Base-by-base conservation (phyloP, 2,329 filamentous ascomycete species). In the Fusarium guadeloupense region DNA sequence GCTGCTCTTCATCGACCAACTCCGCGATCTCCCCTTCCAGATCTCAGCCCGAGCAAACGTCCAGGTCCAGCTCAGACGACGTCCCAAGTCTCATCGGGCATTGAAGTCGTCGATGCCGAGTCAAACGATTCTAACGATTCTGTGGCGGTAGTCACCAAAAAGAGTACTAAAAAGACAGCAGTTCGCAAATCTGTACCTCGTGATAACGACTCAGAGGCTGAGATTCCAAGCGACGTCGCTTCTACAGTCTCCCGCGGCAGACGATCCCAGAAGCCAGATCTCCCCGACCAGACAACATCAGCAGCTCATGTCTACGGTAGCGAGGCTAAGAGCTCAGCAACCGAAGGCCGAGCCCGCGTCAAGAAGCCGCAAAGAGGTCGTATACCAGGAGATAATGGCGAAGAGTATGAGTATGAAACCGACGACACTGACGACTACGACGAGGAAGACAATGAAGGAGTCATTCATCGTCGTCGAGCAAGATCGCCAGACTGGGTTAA, bases 401-500 rank as follows among this genome's bases (percentile, higher is more conserved):
- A 38, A 4, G 46, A 60, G 2, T 61, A 55, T 10, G 60, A 64
- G 14, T 46, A 54, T 1, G 50, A 51, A 7, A 60, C 39, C 0
- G 38, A 48, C 0, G 45, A 54, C 3, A 50, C 34, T 2, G 47
- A 59, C 1, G 62, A 64, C 2, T 20, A 44, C 1, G 47, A 54
- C 2, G 52, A 62, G 10, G 35, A 53, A 4, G 34, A 40, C 6
- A 30, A 53, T 2, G 20, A 28, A 10, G 34, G 25, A 2, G 19
- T 30, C 1, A 5, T 17, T 9, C 20, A 16, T 4, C 48, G 51
- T 12, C 63, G 69, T 21, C 54, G 58, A 17, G 49, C 46, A 8
- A 34, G 19, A 14, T 74, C 72, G 9, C 69, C 69, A 1, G 61
- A 74, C 50, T 74, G 72, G 72, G 25, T 50, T 4, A 52, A 52